phyloP scores from a whole-genome alignment of 164 flowering plant species.

The Dillenia suffruticosa region DNA sequence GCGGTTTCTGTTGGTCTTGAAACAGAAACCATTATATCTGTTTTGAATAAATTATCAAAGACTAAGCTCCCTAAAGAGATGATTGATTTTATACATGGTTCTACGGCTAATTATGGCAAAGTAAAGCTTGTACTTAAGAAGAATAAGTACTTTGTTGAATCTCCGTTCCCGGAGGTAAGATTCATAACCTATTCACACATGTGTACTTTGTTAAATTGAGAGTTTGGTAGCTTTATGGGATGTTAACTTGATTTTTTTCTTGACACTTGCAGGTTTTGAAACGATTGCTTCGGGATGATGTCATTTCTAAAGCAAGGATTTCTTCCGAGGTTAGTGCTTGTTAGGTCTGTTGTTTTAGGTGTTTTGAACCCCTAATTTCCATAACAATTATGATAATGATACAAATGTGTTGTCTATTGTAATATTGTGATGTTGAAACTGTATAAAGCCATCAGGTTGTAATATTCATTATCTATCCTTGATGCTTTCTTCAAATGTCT shows the following conservation, averaged over 20 bases:
- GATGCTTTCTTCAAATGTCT: background rate
- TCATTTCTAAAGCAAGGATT: constrained; percentile 47
- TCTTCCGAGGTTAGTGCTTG: constrained; percentile 38
- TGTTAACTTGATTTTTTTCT: constrained; percentile 2
- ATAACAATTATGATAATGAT: too few species aligned
- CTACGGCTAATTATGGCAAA: constrained; percentile 97
- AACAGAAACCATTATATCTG: constrained; percentile 73
- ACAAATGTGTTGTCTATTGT: too few species aligned
- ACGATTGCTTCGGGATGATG: constrained; percentile 52
- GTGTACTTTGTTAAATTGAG: background rate
- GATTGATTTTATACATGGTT: constrained; percentile 76
- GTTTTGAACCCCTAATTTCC: too few species aligned
- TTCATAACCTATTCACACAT: too few species aligned
- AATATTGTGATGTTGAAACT: too few species aligned
- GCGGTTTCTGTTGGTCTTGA: constrained; percentile 98
- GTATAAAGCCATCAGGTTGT: background rate
- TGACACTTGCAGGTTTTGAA: constrained; percentile 47
- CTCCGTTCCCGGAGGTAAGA: constrained; percentile 90
- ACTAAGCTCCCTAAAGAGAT: constrained; percentile 70
- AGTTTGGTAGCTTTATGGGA: background rate
- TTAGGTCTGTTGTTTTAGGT: too few species aligned
- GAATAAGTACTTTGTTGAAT: constrained; percentile 86
- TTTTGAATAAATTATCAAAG: constrained; percentile 63
- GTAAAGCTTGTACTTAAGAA: constrained; percentile 98
- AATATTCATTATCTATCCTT: background rate